Evolutionary conservation across 1,284 basidiomycete species (phyloP).

Genomic region (Rhodotorula glutinis): DNA sequence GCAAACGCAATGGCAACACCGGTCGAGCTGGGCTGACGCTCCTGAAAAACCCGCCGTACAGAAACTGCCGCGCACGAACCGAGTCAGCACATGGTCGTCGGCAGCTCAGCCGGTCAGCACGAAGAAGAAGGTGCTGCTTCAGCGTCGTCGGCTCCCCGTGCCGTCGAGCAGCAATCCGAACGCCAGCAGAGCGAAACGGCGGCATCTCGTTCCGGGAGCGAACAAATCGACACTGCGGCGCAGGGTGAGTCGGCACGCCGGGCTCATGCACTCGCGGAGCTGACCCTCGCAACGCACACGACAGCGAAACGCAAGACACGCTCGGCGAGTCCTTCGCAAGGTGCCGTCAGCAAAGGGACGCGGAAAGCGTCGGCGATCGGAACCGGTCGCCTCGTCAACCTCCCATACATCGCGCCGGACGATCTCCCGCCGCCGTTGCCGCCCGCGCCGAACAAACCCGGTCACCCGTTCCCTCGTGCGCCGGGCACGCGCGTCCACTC

Average conservation of each 20-base stretch:
- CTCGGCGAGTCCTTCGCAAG: not conserved
- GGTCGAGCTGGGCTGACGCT: no score
- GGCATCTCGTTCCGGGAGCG: not conserved
- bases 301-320: not conserved
- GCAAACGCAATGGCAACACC: no score
- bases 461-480: constrained; percentile 12
- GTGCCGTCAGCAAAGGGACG: not conserved
- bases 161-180: not conserved
- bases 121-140: no score
- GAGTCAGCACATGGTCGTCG: constrained; percentile 8
- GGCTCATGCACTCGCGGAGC: not conserved
- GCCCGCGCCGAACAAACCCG: constrained; percentile 2
- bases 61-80: not conserved
- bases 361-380: not conserved
- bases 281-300: not conserved
- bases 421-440: constrained; percentile 4
- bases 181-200: no score
- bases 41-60: no score
- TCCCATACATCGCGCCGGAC: not conserved
- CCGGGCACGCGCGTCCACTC: not conserved
- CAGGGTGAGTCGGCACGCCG: not conserved
- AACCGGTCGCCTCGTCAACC: not conserved
- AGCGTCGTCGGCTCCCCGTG: no score
- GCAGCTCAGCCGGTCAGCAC: not conserved
- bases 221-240: not conserved